Percentiles rank a stretch among this genome's conserved stretches.
These are phyloP conservation scores for Globisporangium spiculum DNA, from an alignment of 352 stramenopile genomes.

Conservation along the genomic window DNA sequence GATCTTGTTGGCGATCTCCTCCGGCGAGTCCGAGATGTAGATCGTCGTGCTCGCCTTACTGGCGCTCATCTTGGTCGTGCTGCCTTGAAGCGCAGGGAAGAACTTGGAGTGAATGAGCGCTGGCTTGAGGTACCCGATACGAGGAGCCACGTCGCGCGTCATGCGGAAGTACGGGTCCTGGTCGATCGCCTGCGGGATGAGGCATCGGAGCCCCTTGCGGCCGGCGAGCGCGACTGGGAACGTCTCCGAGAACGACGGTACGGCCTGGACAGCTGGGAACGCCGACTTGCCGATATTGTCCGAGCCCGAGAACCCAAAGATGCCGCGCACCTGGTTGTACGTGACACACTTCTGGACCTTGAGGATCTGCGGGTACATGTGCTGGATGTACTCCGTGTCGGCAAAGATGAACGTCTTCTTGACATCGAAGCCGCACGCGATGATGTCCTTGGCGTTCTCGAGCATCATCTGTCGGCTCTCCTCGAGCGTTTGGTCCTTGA, in stretches of 20 bases:
- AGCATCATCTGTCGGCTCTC: slow-evolving; percentile 92
- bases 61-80: slow-evolving; percentile 98
- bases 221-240: slow-evolving; percentile 93
- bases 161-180: slow-evolving; percentile 99
- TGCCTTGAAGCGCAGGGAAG: slow-evolving; percentile 98
- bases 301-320: slow-evolving; percentile 98
- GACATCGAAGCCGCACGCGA: slow-evolving; percentile 95
- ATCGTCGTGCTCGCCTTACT: slow-evolving; percentile 96
- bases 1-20: slow-evolving; percentile 94
- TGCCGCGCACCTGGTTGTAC: slow-evolving; percentile 96
- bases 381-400: slow-evolving; percentile 98
- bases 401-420: slow-evolving; percentile 99
- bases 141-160: slow-evolving; percentile 98
- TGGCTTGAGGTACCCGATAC: slow-evolving; percentile 95
- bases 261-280: slow-evolving; percentile 98
- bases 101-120: slow-evolving; percentile 99
- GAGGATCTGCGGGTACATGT: slow-evolving; percentile 99
- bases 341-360: slow-evolving; percentile 99
- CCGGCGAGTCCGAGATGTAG: slow-evolving; percentile 98
- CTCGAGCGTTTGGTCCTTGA: slow-evolving; percentile 95
- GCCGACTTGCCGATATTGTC: slow-evolving; percentile 99
- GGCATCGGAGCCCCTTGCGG: slow-evolving; percentile 91
- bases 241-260: slow-evolving; percentile 96
- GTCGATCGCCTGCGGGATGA: slow-evolving; percentile 99
- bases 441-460: slow-evolving; percentile 99